phyloP scores from a whole-genome alignment of 2,329 filamentous ascomycete genomes.

The Bisporella sp. region DNA sequence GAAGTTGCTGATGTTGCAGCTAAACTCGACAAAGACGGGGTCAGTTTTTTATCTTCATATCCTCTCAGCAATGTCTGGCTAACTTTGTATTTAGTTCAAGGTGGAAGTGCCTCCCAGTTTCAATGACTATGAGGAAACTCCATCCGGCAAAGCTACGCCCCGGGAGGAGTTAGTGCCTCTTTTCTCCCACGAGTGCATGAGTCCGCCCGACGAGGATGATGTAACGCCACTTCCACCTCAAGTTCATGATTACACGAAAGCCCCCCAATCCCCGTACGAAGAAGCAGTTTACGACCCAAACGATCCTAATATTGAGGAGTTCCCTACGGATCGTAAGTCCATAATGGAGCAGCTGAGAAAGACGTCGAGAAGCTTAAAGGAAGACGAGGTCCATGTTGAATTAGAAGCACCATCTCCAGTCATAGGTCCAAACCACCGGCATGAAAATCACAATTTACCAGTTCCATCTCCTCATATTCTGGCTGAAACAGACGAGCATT shows the following conservation, averaged over 20 bases:
- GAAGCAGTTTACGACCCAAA: constrained; percentile 16
- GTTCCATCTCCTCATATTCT: constrained; percentile 9
- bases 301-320: constrained; percentile 22
- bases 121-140: constrained; percentile 1
- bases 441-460: constrained; percentile 1
- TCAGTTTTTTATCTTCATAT: not conserved
- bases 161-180: constrained; percentile 22
- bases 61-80: too few species aligned
- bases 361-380: constrained; percentile 17
- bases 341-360: constrained; percentile 19
- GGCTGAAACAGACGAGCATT: constrained; percentile 7
- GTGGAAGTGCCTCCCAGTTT: not conserved
- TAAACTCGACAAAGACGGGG: constrained; percentile 27
- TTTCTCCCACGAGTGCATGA: constrained; percentile 22
- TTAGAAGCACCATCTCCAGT: constrained; percentile 15
- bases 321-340: constrained; percentile 20
- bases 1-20: constrained; percentile 38
- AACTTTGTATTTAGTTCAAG: not conserved
- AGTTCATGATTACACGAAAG: not conserved
- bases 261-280: constrained; percentile 1
- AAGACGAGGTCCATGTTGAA: constrained; percentile 15
- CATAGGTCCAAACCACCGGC: constrained; percentile 6
- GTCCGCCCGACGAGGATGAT: constrained; percentile 12
- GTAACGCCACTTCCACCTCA: not conserved
- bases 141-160: constrained; percentile 16